A percentile compares a stretch with the other conserved stretches of the same genome.
These are phyloP conservation scores for Rhazya stricta DNA, from an alignment of 257 asterid genomes.

Conservation along the genomic window DNA sequence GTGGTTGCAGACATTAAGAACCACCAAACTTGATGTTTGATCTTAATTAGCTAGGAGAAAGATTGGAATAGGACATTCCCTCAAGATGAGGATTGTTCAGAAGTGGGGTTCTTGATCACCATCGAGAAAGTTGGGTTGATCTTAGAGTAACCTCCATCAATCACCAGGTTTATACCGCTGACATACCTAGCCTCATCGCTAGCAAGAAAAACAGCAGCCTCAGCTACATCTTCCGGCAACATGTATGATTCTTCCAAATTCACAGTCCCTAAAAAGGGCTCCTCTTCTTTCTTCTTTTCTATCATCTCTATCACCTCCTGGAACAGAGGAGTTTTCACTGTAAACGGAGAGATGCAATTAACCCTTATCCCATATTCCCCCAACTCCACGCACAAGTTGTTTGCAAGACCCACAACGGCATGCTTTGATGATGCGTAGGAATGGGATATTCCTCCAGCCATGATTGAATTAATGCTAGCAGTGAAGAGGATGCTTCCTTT, in stretches of 20 bases:
- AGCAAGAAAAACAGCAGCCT: too few relatives aligned
- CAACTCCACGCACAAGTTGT: constrained; percentile 29
- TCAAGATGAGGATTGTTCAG: background rate
- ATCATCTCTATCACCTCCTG: background rate
- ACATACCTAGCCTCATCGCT: background rate
- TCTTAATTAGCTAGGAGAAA: too few relatives aligned
- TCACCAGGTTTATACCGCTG: background rate
- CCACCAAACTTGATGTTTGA: too few relatives aligned
- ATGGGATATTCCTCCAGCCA: constrained; percentile 18
- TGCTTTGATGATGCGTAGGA: constrained; percentile 22
- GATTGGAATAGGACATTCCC: too few relatives aligned
- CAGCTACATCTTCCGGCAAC: too few relatives aligned
- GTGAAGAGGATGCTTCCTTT: constrained; percentile 32
- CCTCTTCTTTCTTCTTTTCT: constrained; percentile 9
- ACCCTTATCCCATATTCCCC: constrained; percentile 30
- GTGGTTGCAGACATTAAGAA: too few relatives aligned
- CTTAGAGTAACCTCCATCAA: background rate
- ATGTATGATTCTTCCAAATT: too few relatives aligned
- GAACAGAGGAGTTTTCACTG: constrained; percentile 13
- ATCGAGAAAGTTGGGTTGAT: background rate
- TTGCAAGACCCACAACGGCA: constrained; percentile 31
- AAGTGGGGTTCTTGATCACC: background rate
- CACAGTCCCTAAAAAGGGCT: background rate
- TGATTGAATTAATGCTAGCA: constrained; percentile 27
- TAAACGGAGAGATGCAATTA: constrained; percentile 27